These are phyloP conservation scores for Botrytis elliptica DNA, from an alignment of 2,329 filamentous ascomycete genomes.

Conservation along the genomic window DNA sequence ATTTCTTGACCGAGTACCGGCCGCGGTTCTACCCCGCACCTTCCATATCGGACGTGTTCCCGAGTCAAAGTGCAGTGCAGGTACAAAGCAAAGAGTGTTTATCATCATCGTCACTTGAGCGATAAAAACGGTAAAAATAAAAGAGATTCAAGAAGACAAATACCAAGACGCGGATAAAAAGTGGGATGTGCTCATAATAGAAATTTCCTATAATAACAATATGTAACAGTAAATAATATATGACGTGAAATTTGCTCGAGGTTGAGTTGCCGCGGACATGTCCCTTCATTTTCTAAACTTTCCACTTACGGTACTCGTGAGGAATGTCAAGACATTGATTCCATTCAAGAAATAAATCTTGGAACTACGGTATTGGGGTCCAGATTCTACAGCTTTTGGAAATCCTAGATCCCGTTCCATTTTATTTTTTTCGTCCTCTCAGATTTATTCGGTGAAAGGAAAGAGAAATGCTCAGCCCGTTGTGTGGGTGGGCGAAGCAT, in stretches of 20 bases:
- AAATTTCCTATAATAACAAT: not conserved
- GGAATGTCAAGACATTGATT: not conserved
- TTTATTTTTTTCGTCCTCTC: not conserved
- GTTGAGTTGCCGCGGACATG: not conserved
- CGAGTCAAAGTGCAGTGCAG: not conserved
- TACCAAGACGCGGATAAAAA: not conserved
- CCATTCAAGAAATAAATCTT: not conserved
- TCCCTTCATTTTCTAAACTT: not conserved
- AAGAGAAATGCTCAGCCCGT: constrained; percentile 15
- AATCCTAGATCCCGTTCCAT: not conserved
- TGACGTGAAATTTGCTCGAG: not conserved
- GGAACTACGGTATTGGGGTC: not conserved
- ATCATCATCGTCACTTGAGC: not conserved
- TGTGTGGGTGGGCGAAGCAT: constrained; percentile 2
- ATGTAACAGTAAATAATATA: not conserved
- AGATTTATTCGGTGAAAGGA: constrained; percentile 4
- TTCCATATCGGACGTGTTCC: not conserved
- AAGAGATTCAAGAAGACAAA: not conserved
- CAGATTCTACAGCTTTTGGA: not conserved
- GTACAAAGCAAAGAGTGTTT: not conserved
- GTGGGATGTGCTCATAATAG: not conserved
- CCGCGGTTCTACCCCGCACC: not conserved
- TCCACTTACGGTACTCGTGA: not conserved
- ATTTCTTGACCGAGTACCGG: constrained; percentile 14
- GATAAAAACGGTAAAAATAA: not conserved